Evolutionary conservation across 148 eudicot species (phyloP), one percentile per base, ranked within the genome.

Genomic region (Spergularia bocconei): DNA sequence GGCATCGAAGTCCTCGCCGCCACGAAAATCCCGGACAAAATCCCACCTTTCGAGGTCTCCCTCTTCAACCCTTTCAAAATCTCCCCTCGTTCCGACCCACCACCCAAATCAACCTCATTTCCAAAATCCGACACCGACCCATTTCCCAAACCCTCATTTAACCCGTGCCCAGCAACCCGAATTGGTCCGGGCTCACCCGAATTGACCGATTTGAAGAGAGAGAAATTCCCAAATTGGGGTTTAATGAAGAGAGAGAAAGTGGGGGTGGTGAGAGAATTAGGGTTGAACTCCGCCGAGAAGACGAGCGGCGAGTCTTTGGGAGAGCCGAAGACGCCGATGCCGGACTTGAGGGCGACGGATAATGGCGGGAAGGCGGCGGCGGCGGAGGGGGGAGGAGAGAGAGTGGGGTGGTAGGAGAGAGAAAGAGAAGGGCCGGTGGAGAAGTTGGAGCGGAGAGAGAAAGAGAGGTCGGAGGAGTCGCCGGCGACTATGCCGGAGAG

Each of bases 141-240:
- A 74, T 65, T 79, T 54, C 69, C 53, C 20, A 79, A 60, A 11
- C 75, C 71, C 57, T 75, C 77, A 70, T 82, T 79, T 69, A 29
- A 75, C 3, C 41, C 23, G 19, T 36, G 15, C 80, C 81, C 79
- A 69, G 38, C 72, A 66, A 63, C 47, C 78, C 55, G 70, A 69
- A 44, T 56, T 0, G 39, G 8, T 0, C 67, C 56, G 21, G 61
- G 44, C 25, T 47, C 55, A 1, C 51, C n/a, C 0, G 91, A 88
- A 13, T 64, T 12, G 11, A 84, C 72, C 41, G 87, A 77, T 78
- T 94, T 94, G 8, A 87, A 79, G 14, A 94, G 78, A 6, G 96
- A 95, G 65, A 95, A 95, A 16, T 89, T 86, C 51, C 98, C 98
- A 14, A 95, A 77, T 50, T 82, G 89, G 23, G 98, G 98, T 73